phyloP scores from a whole-genome alignment of 176 grass and related monocot species.

The Elaeis guineensis region DNA sequence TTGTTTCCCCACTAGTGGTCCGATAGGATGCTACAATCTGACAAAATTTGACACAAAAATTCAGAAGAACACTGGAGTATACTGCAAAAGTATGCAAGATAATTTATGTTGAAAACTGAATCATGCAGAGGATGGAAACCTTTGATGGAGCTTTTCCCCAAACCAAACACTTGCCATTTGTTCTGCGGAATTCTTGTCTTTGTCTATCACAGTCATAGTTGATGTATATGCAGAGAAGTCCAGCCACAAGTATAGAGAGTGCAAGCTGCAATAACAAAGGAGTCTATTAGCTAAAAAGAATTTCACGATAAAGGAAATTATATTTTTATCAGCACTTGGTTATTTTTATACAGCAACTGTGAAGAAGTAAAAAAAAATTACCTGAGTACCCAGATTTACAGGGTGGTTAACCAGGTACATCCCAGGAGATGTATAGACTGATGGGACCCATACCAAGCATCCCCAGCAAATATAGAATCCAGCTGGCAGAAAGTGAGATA shows the following conservation, averaged over 20 bases:
- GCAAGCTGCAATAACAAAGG: constrained; percentile 54
- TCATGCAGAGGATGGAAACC: constrained; percentile 21
- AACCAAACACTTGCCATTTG: constrained; percentile 76
- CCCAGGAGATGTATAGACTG: constrained; percentile 91
- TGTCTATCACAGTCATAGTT: constrained; percentile 98
- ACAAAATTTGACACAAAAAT: not conserved
- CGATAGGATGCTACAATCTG: constrained; percentile 86
- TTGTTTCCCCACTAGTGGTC: constrained; percentile 84
- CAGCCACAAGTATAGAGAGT: constrained; percentile 62
- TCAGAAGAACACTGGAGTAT: too few relatives aligned
- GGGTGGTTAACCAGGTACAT: constrained; percentile 99
- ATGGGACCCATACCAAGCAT: constrained; percentile 99
- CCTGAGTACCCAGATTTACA: constrained; percentile 79
- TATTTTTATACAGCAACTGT: too few relatives aligned
- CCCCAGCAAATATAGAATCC: constrained; percentile 99
- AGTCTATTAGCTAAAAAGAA: too few relatives aligned
- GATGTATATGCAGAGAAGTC: constrained; percentile 93
- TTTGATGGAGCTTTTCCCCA: constrained; percentile 97
- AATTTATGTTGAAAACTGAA: too few relatives aligned
- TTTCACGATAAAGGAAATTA: too few relatives aligned
- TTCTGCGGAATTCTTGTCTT: constrained; percentile 80
- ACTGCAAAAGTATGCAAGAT: too few relatives aligned
- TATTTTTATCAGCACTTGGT: too few relatives aligned
- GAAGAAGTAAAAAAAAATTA: constrained; percentile 18
- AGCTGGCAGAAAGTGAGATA: constrained; percentile 26